Base-by-base conservation (phyloP, 1,284 basidiomycete species). In the Ustilago shanxiensis region DNA sequence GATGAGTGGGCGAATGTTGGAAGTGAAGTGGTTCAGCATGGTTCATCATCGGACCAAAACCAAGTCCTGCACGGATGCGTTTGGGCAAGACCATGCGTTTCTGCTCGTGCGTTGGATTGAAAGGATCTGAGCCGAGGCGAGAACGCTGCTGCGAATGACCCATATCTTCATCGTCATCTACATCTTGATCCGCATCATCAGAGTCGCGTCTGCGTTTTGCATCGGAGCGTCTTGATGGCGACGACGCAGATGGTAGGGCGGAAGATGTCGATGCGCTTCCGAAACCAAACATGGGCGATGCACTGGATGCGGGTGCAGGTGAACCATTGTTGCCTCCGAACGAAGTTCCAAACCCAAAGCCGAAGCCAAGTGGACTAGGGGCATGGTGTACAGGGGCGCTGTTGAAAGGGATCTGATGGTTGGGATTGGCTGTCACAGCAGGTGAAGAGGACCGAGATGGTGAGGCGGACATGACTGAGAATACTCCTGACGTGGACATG, bases 371-470 rank as follows among this genome's bases (percentile, higher is more conserved):
- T 20, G 72, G 77, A 49, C 66, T 72, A 18, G 79, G 79, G 24
- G 70, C 77, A 72, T 80, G 79, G 20, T 80, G 76, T 8, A 79
- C 77, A 0, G 77, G 74, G 13, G 79, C 74, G 29, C 61, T 62
- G 56, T 73, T 72, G 54, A 80, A 80, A 14, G 79, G 79, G n/a
- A 80, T 79, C 47, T 79, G 79, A 47, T 76, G 79, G 29, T 63
- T 76, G 10, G 73, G 63, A 22, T 60, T 61, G 28, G 60, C 60
- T n/a, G 68, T 54, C 28, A 76, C 64, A 4, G 73, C 68, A 18
- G 73, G 73, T 18, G 73, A 76, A 14, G 73, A 76, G n/a, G 73
- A 76, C 22, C 73, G 57, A 4, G 73, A 76, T 8, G 73, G 73
- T 0, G 68, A 76, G 51, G 68, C 61, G 31, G 73, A 71, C 73